These are phyloP conservation scores for Rhytidiadelphus loreus DNA, from an alignment of 225 moss, liverwort and hornwort genomes.

Conservation along the genomic window DNA sequence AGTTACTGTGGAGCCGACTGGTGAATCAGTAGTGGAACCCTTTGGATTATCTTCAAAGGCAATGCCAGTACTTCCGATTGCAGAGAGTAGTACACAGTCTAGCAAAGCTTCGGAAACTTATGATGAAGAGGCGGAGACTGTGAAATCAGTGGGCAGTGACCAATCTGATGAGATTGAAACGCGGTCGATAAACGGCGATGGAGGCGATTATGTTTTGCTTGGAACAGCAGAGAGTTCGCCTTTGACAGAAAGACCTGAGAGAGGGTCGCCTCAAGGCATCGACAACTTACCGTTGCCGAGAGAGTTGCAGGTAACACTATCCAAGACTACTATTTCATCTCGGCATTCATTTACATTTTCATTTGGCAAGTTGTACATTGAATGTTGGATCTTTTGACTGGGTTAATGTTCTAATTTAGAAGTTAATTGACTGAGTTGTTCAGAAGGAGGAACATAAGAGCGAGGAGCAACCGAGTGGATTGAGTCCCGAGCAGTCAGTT, in stretches of 20 bases:
- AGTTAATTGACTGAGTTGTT: not conserved
- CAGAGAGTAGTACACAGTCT: not conserved
- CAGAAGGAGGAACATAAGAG: not conserved
- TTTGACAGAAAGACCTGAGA: not conserved
- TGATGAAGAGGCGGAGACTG: slow-evolving; percentile 24
- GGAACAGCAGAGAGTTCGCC: not conserved
- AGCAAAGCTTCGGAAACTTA: not conserved
- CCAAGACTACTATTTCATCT: not conserved
- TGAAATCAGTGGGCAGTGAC: slow-evolving; percentile 33
- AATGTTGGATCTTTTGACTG: not conserved
- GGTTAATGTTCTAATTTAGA: not conserved
- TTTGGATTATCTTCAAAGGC: not conserved
- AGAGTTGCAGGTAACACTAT: not conserved
- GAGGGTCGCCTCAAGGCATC: not conserved
- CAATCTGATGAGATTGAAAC: slow-evolving; percentile 50
- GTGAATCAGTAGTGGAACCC: not conserved
- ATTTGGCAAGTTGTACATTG: not conserved
- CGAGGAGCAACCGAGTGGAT: not conserved
- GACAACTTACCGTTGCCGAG: not conserved
- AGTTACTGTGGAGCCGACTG: not conserved
- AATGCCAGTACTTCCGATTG: not conserved
- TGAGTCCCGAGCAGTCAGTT: not conserved
- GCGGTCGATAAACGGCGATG: slow-evolving; percentile 28
- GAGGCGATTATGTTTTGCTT: slow-evolving; percentile 33
- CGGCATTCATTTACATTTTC: not conserved